A percentile compares a stretch with the other conserved stretches of the same genome.
phyloP scores from a whole-genome alignment of 257 asterid species.

The Buddleja alternifolia region DNA sequence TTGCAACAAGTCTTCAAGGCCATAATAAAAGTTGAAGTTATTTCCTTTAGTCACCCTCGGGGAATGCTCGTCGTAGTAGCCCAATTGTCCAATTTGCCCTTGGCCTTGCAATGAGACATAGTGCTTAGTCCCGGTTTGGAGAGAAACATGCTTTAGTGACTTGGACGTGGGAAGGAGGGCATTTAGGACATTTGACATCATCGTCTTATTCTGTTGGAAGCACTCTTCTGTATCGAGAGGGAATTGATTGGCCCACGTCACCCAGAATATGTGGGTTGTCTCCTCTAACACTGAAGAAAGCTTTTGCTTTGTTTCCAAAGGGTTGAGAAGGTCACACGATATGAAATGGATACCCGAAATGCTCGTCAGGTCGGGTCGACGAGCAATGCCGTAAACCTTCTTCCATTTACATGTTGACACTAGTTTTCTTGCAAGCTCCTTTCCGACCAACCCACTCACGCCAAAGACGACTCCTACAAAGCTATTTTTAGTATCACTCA shows the following conservation, averaged over 20 bases:
- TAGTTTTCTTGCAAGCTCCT: slow-evolving; percentile 66
- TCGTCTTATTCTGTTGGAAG: slow-evolving; percentile 55
- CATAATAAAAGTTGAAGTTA: slow-evolving; percentile 79
- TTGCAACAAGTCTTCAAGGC: slow-evolving; percentile 70
- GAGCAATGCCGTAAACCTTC: slow-evolving; percentile 80
- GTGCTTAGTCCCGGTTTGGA: slow-evolving; percentile 83
- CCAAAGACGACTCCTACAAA: slow-evolving; percentile 78
- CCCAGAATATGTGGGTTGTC: slow-evolving; percentile 76
- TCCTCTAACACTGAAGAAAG: slow-evolving; percentile 42
- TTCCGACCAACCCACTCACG: slow-evolving; percentile 81
- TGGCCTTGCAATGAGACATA: slow-evolving; percentile 49
- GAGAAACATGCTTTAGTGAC: slow-evolving; percentile 61
- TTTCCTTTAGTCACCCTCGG: slow-evolving; percentile 55
- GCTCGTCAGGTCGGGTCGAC: slow-evolving; percentile 34
- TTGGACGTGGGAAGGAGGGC: slow-evolving; percentile 56
- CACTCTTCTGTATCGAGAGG: slow-evolving; percentile 67
- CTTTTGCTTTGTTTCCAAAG: slow-evolving; percentile 49
- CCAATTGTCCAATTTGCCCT: not conserved
- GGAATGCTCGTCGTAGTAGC: slow-evolving; percentile 51
- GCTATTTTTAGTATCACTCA: slow-evolving; percentile 23
- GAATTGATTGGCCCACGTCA: slow-evolving; percentile 78
- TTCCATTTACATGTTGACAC: slow-evolving; percentile 61
- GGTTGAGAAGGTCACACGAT: slow-evolving; percentile 66
- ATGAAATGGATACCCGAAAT: slow-evolving; percentile 45
- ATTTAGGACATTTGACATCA: slow-evolving; percentile 70